phyloP scores from a whole-genome alignment of 2,329 filamentous ascomycete species.

The Ophiocordyceps camponoti-rufipedis region DNA sequence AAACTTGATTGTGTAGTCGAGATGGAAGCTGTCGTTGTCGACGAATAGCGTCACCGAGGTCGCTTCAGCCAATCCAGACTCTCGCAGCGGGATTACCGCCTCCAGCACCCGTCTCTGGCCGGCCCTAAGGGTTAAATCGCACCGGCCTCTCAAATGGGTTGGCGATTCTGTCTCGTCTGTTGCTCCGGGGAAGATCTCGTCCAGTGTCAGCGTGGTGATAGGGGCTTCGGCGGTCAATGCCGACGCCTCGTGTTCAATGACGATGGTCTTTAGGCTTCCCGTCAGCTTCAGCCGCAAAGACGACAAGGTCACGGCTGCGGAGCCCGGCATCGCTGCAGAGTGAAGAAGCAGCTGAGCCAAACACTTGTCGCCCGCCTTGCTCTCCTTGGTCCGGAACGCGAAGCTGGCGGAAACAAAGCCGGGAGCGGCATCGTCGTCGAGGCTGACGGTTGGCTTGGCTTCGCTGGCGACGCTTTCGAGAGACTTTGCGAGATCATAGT shows the following conservation, averaged over 20 bases:
- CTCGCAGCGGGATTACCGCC: conserved; percentile 55
- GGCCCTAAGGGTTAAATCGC: conserved; percentile 47
- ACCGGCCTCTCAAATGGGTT: conserved; percentile 29
- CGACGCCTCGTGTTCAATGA: conserved; percentile 24
- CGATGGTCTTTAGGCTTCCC: conserved; percentile 36
- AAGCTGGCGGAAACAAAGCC: conserved; percentile 38
- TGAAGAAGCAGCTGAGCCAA: conserved; percentile 37
- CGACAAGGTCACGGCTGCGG: conserved; percentile 31
- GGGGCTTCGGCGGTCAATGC: conserved; percentile 3
- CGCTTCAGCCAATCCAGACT: conserved; percentile 60
- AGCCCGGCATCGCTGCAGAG: conserved; percentile 34
- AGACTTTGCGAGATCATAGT: conserved; percentile 40
- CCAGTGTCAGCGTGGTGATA: conserved; percentile 9
- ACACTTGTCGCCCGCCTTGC: conserved; percentile 41
- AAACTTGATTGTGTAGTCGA: conserved; percentile 46
- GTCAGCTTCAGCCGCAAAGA: conserved; percentile 35
- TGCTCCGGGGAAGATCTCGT: conserved; percentile 9
- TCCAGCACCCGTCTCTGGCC: conserved; percentile 53
- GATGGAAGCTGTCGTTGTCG: conserved; percentile 44
- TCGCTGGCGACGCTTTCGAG: conserved; percentile 28
- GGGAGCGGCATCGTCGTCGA: conserved; percentile 31
- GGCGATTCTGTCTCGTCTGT: conserved; percentile 9
- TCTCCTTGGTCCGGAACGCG: conserved; percentile 37
- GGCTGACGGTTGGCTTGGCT: conserved; percentile 27
- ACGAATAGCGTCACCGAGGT: conserved; percentile 44